Conservation (phyloP, 116 monocot genomes). For the Phalaenopsis hybrid region DNA sequence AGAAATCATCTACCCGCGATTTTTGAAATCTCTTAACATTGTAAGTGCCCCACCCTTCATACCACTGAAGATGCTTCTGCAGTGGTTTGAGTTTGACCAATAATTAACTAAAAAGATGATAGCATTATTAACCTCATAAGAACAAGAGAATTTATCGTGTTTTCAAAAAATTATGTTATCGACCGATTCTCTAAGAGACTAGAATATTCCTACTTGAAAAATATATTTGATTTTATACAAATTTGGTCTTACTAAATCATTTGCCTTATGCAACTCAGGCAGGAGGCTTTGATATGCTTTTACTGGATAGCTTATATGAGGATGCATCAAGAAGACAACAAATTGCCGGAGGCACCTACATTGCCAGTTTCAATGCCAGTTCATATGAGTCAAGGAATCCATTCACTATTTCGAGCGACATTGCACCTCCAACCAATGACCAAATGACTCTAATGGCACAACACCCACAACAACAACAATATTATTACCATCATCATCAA, state of each 20-base stretch:
- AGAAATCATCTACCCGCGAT: too few relatives aligned
- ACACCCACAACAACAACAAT: conserved; percentile 38
- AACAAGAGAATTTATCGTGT: not conserved
- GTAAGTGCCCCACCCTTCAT: too few relatives aligned
- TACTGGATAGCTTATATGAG: conserved; percentile 87
- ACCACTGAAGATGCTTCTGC: too few relatives aligned
- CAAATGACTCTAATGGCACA: conserved; percentile 72
- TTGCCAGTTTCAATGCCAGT: conserved; percentile 27
- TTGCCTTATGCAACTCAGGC: conserved; percentile 28
- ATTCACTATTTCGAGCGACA: conserved; percentile 54
- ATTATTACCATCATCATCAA: conserved; percentile 23
- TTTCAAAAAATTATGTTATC: not conserved
- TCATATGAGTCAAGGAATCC: conserved; percentile 56
- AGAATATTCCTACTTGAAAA: not conserved
- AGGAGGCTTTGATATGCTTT: conserved; percentile 87
- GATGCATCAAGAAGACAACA: conserved; percentile 56
- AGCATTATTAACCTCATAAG: not conserved
- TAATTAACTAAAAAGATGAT: not conserved
- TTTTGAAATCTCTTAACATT: too few relatives aligned
- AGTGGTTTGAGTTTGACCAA: not conserved
- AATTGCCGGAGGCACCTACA: conserved; percentile 18
- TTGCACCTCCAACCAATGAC: conserved; percentile 55
- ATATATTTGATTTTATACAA: not conserved
- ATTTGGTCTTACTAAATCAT: not conserved
- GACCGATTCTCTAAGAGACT: not conserved